Conservation (phyloP, 108 stramenopile genomes). For the Skeletonema potamos region DNA sequence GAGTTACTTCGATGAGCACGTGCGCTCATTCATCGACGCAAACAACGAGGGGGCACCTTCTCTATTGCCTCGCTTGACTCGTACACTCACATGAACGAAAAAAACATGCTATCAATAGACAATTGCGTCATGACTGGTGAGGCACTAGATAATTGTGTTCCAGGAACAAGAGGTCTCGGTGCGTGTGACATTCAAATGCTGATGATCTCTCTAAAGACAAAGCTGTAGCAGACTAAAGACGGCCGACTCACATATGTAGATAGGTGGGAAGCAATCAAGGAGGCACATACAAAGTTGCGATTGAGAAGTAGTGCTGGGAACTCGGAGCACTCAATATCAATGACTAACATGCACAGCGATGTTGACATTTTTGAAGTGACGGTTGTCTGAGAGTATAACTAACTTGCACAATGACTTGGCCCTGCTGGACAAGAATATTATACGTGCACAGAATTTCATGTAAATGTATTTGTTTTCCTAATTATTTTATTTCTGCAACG, state of each 20-base stretch:
- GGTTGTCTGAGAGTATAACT: background rate
- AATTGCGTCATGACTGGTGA: slow-evolving; percentile 58
- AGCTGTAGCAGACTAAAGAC: slow-evolving; percentile 73
- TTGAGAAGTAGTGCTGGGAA: background rate
- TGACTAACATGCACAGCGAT: background rate
- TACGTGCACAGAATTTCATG: no score
- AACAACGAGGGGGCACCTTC: background rate
- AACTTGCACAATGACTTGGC: no score
- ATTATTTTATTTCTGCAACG: no score
- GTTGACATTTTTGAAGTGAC: background rate
- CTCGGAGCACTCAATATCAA: background rate
- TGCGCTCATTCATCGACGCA: background rate
- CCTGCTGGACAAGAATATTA: no score
- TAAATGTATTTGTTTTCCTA: no score
- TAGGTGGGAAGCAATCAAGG: background rate
- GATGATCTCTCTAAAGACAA: slow-evolving; percentile 98
- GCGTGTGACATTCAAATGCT: slow-evolving; percentile 97
- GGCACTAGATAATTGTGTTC: slow-evolving; percentile 84
- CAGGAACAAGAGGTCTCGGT: slow-evolving; percentile 87
- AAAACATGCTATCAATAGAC: slow-evolving; percentile 67
- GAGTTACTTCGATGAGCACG: slow-evolving; percentile 57
- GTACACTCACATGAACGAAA: slow-evolving; percentile 84
- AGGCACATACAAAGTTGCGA: background rate
- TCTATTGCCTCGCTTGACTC: slow-evolving; percentile 58
- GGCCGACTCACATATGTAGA: background rate